Percentiles rank a stretch among this genome's conserved stretches.
Evolutionary conservation across 2,329 filamentous ascomycete genomes (phyloP).

Genomic region (Myriosclerotinia curreyana): DNA sequence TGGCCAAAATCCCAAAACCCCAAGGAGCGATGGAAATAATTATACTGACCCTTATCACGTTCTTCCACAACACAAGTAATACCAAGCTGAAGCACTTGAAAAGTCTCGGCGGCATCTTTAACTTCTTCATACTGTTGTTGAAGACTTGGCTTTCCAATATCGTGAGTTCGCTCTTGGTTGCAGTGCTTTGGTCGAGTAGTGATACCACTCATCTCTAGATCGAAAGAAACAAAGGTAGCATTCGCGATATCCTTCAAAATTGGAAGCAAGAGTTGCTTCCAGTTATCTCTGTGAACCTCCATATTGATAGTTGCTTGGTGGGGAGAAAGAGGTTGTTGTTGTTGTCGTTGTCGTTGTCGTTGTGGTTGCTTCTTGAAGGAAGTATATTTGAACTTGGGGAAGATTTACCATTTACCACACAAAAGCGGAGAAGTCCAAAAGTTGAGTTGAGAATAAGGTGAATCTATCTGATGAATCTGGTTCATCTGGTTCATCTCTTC

Average conservation of each 20-base stretch:
- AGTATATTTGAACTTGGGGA: not conserved
- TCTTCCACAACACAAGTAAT: slow-evolving; percentile 62
- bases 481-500: no score
- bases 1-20: not conserved
- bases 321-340: not conserved
- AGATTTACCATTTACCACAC: not conserved
- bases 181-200: slow-evolving; percentile 40
- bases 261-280: slow-evolving; percentile 47
- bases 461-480: not conserved
- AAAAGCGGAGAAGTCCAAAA: slow-evolving; percentile 9
- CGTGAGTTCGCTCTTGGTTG: slow-evolving; percentile 35
- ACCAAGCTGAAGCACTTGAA: slow-evolving; percentile 64
- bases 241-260: slow-evolving; percentile 57
- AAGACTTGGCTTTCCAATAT: slow-evolving; percentile 48
- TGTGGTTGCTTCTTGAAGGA: not conserved
- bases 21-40: not conserved
- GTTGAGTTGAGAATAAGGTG: slow-evolving; percentile 2
- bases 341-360: no score
- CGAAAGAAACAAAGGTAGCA: slow-evolving; percentile 60
- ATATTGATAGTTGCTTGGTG: not conserved
- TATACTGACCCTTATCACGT: slow-evolving; percentile 44
- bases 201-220: slow-evolving; percentile 66
- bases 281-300: slow-evolving; percentile 19
- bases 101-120: slow-evolving; percentile 58
- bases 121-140: slow-evolving; percentile 60